Conservation (phyloP, 495 filamentous ascomycete genomes). For the Neurospora tetraspora region DNA sequence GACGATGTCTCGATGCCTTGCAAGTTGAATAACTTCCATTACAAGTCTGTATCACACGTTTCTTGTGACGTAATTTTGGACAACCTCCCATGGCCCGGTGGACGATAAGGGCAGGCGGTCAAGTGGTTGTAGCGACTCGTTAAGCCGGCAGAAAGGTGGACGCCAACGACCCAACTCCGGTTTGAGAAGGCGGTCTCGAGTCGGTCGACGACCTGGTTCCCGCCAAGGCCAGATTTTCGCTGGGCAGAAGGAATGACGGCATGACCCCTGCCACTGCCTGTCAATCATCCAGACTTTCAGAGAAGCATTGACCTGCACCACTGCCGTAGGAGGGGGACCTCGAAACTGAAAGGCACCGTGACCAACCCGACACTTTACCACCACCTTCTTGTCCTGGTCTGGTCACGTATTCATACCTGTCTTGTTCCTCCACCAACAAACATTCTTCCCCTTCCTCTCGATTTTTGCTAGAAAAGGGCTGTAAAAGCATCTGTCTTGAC, state of each 20-base stretch:
- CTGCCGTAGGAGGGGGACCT: neutral
- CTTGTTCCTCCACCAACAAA: neutral
- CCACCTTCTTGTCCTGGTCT: neutral
- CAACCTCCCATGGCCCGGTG: neutral
- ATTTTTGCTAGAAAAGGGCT: neutral
- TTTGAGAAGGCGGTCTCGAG: conserved; percentile 2
- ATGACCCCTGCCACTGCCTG: conserved; percentile 10
- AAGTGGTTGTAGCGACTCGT: neutral
- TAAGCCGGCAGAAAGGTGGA: neutral
- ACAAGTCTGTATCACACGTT: neutral
- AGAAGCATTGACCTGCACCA: neutral
- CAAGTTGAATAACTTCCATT: neutral
- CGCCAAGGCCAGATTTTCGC: conserved; percentile 1
- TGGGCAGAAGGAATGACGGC: conserved; percentile 14
- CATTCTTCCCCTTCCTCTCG: neutral
- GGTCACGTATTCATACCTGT: neutral
- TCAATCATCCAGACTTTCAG: neutral
- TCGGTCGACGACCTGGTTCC: neutral
- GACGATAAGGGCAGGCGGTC: neutral
- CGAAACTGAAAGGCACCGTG: neutral
- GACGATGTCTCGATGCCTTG: neutral
- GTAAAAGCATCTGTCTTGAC: neutral
- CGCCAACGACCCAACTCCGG: neutral
- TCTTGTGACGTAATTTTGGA: neutral
- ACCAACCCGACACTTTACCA: neutral